phyloP scores from a whole-genome alignment of 148 eudicot species.

The Drosera capensis region DNA sequence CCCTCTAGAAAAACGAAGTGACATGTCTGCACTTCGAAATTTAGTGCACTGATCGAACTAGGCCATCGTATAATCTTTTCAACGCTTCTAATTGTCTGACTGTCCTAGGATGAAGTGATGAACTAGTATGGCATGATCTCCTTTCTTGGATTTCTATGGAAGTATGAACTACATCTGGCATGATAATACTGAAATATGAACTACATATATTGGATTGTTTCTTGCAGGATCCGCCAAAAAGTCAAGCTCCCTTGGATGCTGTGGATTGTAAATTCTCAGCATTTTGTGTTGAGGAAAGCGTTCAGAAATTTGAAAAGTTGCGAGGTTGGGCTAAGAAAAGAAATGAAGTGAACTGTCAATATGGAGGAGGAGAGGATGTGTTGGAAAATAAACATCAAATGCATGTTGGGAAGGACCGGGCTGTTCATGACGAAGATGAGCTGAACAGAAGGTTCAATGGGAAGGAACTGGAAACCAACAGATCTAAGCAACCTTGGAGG shows the following conservation, averaged over 20 bases:
- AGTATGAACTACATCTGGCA: too few relatives aligned
- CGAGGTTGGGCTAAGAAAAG: conserved; percentile 15
- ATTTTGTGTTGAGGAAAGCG: conserved; percentile 16
- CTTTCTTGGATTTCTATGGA: not conserved
- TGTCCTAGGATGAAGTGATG: too few relatives aligned
- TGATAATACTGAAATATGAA: too few relatives aligned
- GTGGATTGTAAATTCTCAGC: conserved; percentile 12
- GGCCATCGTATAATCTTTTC: too few relatives aligned
- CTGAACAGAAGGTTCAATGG: conserved; percentile 13
- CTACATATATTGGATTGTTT: not conserved
- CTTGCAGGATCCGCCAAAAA: conserved; percentile 26
- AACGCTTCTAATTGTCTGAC: too few relatives aligned
- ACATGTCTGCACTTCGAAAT: too few relatives aligned
- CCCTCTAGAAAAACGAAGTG: too few relatives aligned
- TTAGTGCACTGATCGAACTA: too few relatives aligned
- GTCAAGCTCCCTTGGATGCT: conserved; percentile 13
- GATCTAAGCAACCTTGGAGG: conserved; percentile 15
- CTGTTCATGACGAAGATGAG: conserved; percentile 19
- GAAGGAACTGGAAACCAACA: conserved; percentile 13
- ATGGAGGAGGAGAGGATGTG: conserved; percentile 10
- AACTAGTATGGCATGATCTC: too few relatives aligned
- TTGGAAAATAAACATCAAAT: conserved; percentile 10
- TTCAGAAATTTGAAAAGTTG: conserved; percentile 14
- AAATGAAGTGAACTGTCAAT: conserved; percentile 12
- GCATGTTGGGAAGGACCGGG: conserved; percentile 11